These are phyloP conservation scores for Oryza coarctata DNA, from an alignment of 176 grass and related monocot genomes.

Conservation along the genomic window DNA sequence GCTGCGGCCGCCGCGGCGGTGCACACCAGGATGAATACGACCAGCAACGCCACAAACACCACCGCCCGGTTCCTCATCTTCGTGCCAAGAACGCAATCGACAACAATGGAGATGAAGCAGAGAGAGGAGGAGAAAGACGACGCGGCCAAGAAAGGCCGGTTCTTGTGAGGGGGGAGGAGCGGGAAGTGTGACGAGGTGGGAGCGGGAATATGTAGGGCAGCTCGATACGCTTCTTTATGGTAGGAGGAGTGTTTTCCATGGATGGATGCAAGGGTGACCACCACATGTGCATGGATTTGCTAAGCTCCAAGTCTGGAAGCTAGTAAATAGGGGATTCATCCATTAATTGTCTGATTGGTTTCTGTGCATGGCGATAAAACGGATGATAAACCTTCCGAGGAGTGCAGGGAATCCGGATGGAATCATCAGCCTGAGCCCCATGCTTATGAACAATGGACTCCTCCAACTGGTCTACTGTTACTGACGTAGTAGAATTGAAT, in stretches of 20 bases:
- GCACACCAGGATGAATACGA: conserved; percentile 24
- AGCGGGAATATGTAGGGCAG: conserved; percentile 16
- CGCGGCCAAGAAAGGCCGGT: neutral
- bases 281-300: neutral
- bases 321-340: neutral
- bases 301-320: neutral
- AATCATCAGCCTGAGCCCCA: neutral
- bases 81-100: neutral
- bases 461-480: neutral
- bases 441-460: neutral
- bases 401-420: neutral
- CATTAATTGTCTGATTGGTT: neutral
- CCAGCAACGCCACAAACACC: conserved; percentile 8
- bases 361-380: neutral
- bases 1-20: conserved; percentile 31
- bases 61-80: neutral
- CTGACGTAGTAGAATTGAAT: neutral
- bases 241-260: neutral
- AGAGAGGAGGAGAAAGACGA: neutral
- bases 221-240: conserved; percentile 13
- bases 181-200: conserved; percentile 3
- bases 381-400: conserved; percentile 6
- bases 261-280: neutral
- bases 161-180: neutral
- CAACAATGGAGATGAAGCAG: neutral